A percentile compares a stretch with the other conserved stretches of the same genome.
Conservation (phyloP, 257 asterid genomes). For the Echium plantagineum region DNA sequence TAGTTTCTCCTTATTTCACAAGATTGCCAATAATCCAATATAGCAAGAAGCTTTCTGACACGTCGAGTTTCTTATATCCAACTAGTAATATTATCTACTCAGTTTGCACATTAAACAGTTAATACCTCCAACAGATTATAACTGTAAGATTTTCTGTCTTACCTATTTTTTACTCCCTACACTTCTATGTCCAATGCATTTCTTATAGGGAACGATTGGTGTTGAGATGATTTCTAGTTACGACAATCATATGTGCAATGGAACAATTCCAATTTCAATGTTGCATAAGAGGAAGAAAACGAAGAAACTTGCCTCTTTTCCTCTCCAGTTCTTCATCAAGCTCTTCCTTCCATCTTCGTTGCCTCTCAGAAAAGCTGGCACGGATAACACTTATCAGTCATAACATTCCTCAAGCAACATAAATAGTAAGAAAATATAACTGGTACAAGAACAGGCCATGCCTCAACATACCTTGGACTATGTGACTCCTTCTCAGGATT, state of each 20-base stretch:
- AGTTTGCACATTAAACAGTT: too few relatives aligned
- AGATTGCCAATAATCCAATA: too few relatives aligned
- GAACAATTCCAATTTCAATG: neutral
- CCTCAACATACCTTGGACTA: conserved; percentile 54
- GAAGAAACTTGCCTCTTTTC: conserved; percentile 58
- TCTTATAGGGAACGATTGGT: neutral
- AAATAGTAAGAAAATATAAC: neutral
- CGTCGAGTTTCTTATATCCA: neutral
- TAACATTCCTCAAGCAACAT: conserved; percentile 1
- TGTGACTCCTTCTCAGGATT: conserved; percentile 50
- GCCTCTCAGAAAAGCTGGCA: conserved; percentile 59
- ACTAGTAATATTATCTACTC: too few relatives aligned
- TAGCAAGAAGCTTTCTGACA: neutral
- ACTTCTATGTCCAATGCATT: neutral
- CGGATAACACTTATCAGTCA: conserved; percentile 16
- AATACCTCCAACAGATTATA: too few relatives aligned
- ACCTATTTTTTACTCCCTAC: too few relatives aligned
- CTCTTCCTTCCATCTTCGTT: conserved; percentile 93
- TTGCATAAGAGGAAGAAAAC: conserved; percentile 1
- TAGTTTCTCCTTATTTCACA: neutral
- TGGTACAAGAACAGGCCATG: neutral
- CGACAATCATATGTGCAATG: neutral
- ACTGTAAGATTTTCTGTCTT: neutral
- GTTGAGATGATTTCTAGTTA: neutral
- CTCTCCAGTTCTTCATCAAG: conserved; percentile 88